These are phyloP conservation scores for Diplodia seriata DNA, from an alignment of 2,329 filamentous ascomycete genomes.

Conservation along the genomic window DNA sequence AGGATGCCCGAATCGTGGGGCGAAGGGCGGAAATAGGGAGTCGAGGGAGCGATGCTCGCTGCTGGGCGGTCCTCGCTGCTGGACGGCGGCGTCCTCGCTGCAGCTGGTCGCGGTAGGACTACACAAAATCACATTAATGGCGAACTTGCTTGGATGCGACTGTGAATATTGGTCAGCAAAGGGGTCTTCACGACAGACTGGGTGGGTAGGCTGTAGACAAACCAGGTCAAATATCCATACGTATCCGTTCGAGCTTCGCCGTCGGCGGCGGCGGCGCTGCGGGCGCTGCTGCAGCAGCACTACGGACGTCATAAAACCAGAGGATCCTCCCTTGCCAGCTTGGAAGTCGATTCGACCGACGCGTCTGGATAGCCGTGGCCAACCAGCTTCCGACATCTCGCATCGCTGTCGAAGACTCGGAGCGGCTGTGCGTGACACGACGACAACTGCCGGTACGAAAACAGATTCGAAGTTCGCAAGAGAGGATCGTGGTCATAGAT, in stretches of 20 bases:
- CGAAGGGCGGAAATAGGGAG: no score
- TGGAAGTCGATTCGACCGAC: not conserved
- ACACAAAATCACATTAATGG: no score
- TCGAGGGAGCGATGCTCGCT: no score
- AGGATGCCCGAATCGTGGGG: no score
- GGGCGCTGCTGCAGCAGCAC: not conserved
- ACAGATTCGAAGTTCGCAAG: not conserved
- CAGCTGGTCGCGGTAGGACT: no score
- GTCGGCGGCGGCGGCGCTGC: no score
- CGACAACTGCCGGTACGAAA: not conserved
- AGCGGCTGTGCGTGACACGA: not conserved
- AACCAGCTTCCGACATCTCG: not conserved
- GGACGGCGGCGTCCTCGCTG: no score
- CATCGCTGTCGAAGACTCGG: no score
- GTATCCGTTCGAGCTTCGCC: not conserved
- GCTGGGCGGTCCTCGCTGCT: no score
- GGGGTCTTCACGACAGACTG: no score
- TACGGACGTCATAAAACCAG: not conserved
- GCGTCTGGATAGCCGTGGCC: not conserved
- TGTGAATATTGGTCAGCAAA: not conserved
- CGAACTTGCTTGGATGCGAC: not conserved
- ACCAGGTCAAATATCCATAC: no score
- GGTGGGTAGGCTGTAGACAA: no score
- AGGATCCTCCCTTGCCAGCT: not conserved
- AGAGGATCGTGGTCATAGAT: not conserved